phyloP scores from a whole-genome alignment of 2,329 filamentous ascomycete species.

The Curvularia sp. region DNA sequence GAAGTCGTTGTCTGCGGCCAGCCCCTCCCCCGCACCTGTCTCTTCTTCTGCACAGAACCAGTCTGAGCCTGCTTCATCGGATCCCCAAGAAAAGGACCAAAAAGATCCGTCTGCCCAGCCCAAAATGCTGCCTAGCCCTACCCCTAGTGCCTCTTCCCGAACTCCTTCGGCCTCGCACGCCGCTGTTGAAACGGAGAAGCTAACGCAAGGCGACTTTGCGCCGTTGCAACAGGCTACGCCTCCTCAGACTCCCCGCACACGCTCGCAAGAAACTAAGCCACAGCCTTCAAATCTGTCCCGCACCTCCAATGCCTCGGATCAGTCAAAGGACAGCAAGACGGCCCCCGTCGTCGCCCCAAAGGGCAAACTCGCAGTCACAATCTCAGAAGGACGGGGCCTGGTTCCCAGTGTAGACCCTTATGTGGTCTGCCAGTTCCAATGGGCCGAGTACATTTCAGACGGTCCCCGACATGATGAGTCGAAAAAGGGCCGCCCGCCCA shows the following conservation, averaged over 20 bases:
- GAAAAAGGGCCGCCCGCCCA: conserved; percentile 53
- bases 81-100: conserved; percentile 37
- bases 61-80: conserved; percentile 17
- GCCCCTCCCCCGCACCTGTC: conserved; percentile 47
- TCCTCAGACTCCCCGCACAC: conserved; percentile 85
- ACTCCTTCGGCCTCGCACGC: conserved; percentile 65
- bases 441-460: conserved; percentile 93
- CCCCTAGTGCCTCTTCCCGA: conserved; percentile 56
- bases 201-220: conserved; percentile 78
- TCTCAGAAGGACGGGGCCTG: conserved; percentile 82
- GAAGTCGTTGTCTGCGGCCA: conserved; percentile 48
- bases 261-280: conserved; percentile 69
- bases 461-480: conserved; percentile 70
- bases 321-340: conserved; percentile 44
- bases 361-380: conserved; percentile 89
- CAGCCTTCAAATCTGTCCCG: conserved; percentile 57
- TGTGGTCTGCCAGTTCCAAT: conserved; percentile 94
- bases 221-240: conserved; percentile 81
- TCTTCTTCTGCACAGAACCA: conserved; percentile 29
- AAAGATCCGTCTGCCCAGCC: conserved; percentile 46
- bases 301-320: conserved; percentile 57
- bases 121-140: conserved; percentile 61
- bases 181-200: conserved; percentile 77
- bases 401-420: conserved; percentile 88
- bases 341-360: conserved; percentile 74